Evolutionary conservation across 805 yeast genomes (phyloP).

Genomic region (Candida ficus): DNA sequence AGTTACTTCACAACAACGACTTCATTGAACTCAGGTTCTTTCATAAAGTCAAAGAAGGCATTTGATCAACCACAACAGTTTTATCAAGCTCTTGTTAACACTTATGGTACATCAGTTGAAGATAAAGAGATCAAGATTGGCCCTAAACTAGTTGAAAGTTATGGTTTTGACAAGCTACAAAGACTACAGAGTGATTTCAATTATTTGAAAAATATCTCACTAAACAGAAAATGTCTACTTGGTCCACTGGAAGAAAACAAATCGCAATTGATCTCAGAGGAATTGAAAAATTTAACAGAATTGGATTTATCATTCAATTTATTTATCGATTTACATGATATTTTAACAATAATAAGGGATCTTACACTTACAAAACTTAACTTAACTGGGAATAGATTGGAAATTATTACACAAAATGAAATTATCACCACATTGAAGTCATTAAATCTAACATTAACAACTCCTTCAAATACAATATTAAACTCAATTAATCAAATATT

Average conservation of each 20-base stretch:
- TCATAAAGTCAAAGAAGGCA: slow-evolving; percentile 43
- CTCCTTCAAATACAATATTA: slow-evolving; percentile 7
- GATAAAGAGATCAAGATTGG: slow-evolving; percentile 42
- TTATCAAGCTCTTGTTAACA: slow-evolving; percentile 42
- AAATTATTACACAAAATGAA: not conserved
- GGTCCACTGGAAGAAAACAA: slow-evolving; percentile 10
- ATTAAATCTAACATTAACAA: slow-evolving; percentile 24
- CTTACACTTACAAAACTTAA: slow-evolving; percentile 38
- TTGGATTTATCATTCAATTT: slow-evolving; percentile 63
- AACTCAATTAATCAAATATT: slow-evolving; percentile 23
- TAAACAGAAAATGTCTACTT: slow-evolving; percentile 39
- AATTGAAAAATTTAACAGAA: slow-evolving; percentile 31
- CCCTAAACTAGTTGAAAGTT: slow-evolving; percentile 50
- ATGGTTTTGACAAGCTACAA: slow-evolving; percentile 59
- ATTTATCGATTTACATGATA: slow-evolving; percentile 34
- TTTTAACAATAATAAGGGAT: slow-evolving; percentile 32
- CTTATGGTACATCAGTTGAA: slow-evolving; percentile 38
- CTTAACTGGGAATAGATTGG: slow-evolving; percentile 50
- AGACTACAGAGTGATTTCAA: slow-evolving; percentile 41
- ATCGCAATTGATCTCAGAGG: not conserved
- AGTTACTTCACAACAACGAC: slow-evolving; percentile 43
- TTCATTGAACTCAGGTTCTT: slow-evolving; percentile 53
- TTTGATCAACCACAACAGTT: slow-evolving; percentile 32
- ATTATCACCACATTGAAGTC: slow-evolving; percentile 3
- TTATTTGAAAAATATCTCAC: slow-evolving; percentile 41